These are phyloP conservation scores for Cardamine resedifolia DNA, from an alignment of 345 rosid species.

Conservation along the genomic window DNA sequence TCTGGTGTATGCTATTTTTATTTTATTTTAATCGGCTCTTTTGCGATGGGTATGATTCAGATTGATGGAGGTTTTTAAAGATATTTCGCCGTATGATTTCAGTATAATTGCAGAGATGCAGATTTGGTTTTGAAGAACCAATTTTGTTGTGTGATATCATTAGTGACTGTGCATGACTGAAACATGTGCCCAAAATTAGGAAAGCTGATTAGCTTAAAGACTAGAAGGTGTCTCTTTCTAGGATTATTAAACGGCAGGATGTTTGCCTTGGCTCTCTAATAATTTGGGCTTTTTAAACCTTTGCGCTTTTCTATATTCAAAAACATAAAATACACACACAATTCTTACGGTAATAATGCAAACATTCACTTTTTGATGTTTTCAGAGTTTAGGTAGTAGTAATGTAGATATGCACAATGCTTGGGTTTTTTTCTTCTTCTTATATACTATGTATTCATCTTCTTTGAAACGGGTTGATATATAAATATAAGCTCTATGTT, in stretches of 20 bases:
- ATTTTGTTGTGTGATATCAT: neutral
- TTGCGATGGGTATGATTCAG: neutral
- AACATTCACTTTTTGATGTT: neutral
- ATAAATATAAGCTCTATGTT: neutral
- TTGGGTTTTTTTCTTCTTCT: neutral
- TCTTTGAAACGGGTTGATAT: neutral
- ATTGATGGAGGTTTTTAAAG: neutral
- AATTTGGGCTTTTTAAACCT: constrained; percentile 5
- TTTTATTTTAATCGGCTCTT: neutral
- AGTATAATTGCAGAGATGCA: neutral
- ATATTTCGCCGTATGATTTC: constrained; percentile 8
- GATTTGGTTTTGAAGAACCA: neutral
- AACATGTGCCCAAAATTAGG: constrained; percentile 11
- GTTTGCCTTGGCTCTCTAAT: neutral
- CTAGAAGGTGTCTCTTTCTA: constrained; percentile 16
- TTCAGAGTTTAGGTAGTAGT: neutral
- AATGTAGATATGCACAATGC: no score
- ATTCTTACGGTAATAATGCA: neutral
- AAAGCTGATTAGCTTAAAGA: neutral
- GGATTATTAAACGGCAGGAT: neutral
- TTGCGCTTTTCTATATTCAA: neutral
- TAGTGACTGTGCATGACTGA: constrained; percentile 26
- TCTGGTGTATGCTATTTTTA: neutral
- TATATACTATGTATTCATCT: neutral
- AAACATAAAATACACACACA: neutral